A percentile compares a stretch with the other conserved stretches of the same genome.
phyloP scores from a whole-genome alignment of 345 rosid genomes.

The Populus deltoides region DNA sequence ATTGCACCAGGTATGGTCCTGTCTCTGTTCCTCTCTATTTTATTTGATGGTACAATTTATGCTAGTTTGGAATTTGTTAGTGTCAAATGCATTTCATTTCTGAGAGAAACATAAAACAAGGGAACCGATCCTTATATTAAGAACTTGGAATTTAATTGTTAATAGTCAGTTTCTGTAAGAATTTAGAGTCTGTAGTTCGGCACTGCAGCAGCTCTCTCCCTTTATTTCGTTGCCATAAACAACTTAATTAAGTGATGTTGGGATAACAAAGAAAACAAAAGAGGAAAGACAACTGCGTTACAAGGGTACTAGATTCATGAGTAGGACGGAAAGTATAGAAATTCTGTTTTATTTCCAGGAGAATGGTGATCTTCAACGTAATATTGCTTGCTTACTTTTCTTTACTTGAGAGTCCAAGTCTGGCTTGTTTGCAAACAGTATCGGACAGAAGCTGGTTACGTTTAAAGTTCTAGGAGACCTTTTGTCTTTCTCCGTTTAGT shows the following conservation, averaged over 20 bases:
- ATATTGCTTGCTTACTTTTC: background rate
- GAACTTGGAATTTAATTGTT: too few relatives aligned
- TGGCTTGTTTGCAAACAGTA: background rate
- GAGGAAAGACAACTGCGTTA: background rate
- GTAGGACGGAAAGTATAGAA: background rate
- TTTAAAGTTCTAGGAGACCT: conserved; percentile 1
- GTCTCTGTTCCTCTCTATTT: background rate
- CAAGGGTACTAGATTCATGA: background rate
- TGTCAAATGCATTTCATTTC: background rate
- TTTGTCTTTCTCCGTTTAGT: background rate
- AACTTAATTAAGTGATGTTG: background rate
- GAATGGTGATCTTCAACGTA: background rate
- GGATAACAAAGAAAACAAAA: background rate
- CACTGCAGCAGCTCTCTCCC: too few relatives aligned
- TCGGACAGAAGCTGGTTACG: background rate
- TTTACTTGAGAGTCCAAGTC: background rate
- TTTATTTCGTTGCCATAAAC: background rate
- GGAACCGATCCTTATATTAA: too few relatives aligned
- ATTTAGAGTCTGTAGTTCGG: background rate
- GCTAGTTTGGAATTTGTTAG: too few relatives aligned
- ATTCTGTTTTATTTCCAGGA: background rate
- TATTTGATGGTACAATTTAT: background rate
- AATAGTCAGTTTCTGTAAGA: background rate
- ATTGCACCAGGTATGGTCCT: conserved; percentile 82
- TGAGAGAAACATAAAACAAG: background rate